Conservation (phyloP, 2,329 filamentous ascomycete species). For the Penicillium palitans region DNA sequence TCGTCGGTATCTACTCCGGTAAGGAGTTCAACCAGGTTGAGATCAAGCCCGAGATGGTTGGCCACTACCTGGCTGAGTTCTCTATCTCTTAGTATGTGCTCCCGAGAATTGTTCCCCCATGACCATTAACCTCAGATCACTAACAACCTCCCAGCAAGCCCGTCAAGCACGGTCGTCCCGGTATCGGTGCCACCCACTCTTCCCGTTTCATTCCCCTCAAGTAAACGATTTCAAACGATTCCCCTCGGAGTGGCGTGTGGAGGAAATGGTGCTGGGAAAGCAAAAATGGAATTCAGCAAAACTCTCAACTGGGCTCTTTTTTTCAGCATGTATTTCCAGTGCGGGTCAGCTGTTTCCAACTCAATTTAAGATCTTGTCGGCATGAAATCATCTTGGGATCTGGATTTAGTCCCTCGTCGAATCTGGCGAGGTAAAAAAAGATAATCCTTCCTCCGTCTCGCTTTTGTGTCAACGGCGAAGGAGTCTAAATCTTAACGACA, state of each 20-base stretch:
- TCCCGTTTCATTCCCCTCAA: slow-evolving; percentile 99
- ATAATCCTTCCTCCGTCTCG: slow-evolving; percentile 15
- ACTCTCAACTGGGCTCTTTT: slow-evolving; percentile 36
- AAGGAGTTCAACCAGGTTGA: slow-evolving; percentile 99
- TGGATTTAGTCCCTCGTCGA: slow-evolving; percentile 40
- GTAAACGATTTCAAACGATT: slow-evolving; percentile 60
- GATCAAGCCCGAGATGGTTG: slow-evolving; percentile 99
- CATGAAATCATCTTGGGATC: slow-evolving; percentile 29
- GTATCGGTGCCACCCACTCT: slow-evolving; percentile 99
- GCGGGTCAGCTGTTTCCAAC: slow-evolving; percentile 42
- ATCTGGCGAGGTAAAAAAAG: slow-evolving; percentile 44
- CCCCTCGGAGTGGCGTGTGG: slow-evolving; percentile 41
- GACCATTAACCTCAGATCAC: slow-evolving; percentile 27
- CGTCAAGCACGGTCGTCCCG: slow-evolving; percentile 99
- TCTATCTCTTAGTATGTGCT: slow-evolving; percentile 96
- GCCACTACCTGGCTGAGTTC: slow-evolving; percentile 99
- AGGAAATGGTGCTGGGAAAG: slow-evolving; percentile 39
- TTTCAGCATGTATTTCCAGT: slow-evolving; percentile 43
- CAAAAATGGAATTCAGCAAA: slow-evolving; percentile 35
- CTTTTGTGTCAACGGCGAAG: slow-evolving; percentile 32
- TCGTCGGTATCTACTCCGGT: slow-evolving; percentile 98
- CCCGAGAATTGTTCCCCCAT: background rate
- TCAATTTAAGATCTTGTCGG: slow-evolving; percentile 45
- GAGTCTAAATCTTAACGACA: slow-evolving; percentile 44
- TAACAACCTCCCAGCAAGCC: slow-evolving; percentile 76